phyloP scores from a whole-genome alignment of 805 yeast species.

The Suhomyces tanzawaensis region DNA sequence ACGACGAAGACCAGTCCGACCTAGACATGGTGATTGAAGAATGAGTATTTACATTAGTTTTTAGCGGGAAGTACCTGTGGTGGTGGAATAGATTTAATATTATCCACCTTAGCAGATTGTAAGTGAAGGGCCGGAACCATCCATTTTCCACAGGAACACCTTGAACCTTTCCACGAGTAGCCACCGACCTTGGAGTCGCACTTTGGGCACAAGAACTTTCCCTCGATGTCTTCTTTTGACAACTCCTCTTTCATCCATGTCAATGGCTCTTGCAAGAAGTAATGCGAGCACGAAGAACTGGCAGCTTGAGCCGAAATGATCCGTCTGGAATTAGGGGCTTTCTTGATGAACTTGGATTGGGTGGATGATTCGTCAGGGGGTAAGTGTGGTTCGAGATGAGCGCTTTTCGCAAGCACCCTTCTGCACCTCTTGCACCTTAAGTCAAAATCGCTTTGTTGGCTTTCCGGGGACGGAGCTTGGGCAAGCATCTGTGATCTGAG shows the following conservation, averaged over 20 bases:
- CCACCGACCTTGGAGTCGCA: constrained; percentile 87
- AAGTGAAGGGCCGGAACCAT: constrained; percentile 87
- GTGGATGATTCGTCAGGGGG: constrained; percentile 65
- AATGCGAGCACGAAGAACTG: constrained; percentile 70
- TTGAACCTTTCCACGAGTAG: constrained; percentile 89
- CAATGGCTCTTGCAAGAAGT: constrained; percentile 76
- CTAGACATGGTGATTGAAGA: constrained; percentile 47
- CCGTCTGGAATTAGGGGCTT: constrained; percentile 59
- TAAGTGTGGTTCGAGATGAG: constrained; percentile 60
- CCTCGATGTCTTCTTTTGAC: constrained; percentile 74
- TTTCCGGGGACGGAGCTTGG: constrained; percentile 6
- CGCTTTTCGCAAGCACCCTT: constrained; percentile 59
- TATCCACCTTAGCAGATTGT: constrained; percentile 76
- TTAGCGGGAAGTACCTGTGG: not conserved
- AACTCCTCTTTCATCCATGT: constrained; percentile 88
- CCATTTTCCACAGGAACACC: constrained; percentile 96
- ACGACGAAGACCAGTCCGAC: constrained; percentile 37
- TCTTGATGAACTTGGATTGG: constrained; percentile 64
- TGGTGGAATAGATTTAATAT: constrained; percentile 1
- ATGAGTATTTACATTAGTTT: not conserved
- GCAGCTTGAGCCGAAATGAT: constrained; percentile 59
- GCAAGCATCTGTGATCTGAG: constrained; percentile 19
- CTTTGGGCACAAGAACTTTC: constrained; percentile 80
- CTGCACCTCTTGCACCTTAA: constrained; percentile 85
- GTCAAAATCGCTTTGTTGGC: constrained; percentile 25